These are phyloP conservation scores for Salix exigua DNA, from an alignment of 345 rosid species.

Conservation along the genomic window DNA sequence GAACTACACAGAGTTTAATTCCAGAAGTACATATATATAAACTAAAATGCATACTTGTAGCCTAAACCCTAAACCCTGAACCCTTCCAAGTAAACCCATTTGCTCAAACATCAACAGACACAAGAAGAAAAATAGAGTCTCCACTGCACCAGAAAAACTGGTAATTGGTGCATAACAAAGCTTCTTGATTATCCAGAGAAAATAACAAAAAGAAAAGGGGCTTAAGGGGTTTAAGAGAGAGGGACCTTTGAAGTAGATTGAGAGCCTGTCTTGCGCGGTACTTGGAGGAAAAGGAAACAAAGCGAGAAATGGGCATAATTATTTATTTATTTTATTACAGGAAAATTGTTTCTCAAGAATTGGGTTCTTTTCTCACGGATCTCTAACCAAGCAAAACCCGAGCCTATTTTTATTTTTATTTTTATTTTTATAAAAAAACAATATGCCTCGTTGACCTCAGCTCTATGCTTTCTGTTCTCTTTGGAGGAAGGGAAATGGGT, in stretches of 20 bases:
- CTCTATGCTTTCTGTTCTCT: no score
- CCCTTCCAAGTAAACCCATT: not conserved
- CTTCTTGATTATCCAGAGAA: not conserved
- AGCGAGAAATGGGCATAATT: constrained; percentile 8
- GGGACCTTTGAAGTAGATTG: constrained; percentile 21
- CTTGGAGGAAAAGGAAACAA: constrained; percentile 15
- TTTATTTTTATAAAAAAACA: not conserved
- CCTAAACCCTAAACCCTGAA: not conserved
- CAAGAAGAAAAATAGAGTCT: not conserved
- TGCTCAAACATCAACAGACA: not conserved
- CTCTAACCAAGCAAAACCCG: not conserved
- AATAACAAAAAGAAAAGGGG: not conserved
- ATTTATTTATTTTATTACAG: not conserved
- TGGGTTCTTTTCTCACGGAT: not conserved
- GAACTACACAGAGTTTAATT: not conserved
- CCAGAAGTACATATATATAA: not conserved
- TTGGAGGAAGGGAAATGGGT: no score
- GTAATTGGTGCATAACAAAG: not conserved
- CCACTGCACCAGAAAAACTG: not conserved
- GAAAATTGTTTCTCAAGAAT: constrained; percentile 3
- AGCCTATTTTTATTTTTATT: not conserved
- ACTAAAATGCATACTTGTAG: not conserved
- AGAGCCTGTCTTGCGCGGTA: not conserved
- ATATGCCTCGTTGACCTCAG: not conserved
- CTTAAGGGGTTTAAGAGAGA: not conserved